Conservation (phyloP, 106 monocot species). For the Allium fistulosum region DNA sequence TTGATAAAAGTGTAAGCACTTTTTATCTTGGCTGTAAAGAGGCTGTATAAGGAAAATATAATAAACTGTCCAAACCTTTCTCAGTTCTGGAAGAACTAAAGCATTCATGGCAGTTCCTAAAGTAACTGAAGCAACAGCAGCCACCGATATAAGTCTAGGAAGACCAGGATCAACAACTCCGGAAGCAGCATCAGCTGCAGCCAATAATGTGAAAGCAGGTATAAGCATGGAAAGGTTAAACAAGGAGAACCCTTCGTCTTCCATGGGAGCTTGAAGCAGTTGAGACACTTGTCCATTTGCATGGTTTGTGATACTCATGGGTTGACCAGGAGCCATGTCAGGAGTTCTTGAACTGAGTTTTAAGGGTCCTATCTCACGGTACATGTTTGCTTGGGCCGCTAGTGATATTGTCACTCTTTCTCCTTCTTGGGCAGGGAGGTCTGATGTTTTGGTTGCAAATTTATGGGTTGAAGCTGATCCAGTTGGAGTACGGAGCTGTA, state of each 20-base stretch:
- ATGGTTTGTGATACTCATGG: constrained; percentile 90
- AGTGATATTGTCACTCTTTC: constrained; percentile 83
- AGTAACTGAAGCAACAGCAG: constrained; percentile 57
- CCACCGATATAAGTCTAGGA: constrained; percentile 53
- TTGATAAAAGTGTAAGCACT: too few relatives aligned
- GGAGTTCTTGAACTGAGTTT: constrained; percentile 52
- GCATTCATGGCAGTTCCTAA: constrained; percentile 52
- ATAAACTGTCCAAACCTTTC: constrained; percentile 41
- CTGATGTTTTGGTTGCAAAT: constrained; percentile 75
- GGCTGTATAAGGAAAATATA: too few relatives aligned
- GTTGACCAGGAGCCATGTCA: constrained; percentile 55
- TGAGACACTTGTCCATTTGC: constrained; percentile 54
- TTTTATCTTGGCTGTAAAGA: too few relatives aligned
- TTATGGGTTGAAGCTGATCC: constrained; percentile 77
- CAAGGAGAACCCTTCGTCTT: constrained; percentile 39
- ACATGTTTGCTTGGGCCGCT: constrained; percentile 60
- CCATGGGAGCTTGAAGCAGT: constrained; percentile 60
- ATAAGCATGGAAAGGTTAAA: constrained; percentile 51
- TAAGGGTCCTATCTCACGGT: constrained; percentile 58
- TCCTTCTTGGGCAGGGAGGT: constrained; percentile 97
- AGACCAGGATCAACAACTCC: constrained; percentile 66
- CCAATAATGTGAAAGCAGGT: constrained; percentile 70
- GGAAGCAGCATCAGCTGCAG: constrained; percentile 73
- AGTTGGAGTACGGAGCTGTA: constrained; percentile 69
- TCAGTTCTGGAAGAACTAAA: constrained; percentile 63